Conservation (phyloP, 1,139 yeast species). For the Schizosaccharomyces versatilis region DNA sequence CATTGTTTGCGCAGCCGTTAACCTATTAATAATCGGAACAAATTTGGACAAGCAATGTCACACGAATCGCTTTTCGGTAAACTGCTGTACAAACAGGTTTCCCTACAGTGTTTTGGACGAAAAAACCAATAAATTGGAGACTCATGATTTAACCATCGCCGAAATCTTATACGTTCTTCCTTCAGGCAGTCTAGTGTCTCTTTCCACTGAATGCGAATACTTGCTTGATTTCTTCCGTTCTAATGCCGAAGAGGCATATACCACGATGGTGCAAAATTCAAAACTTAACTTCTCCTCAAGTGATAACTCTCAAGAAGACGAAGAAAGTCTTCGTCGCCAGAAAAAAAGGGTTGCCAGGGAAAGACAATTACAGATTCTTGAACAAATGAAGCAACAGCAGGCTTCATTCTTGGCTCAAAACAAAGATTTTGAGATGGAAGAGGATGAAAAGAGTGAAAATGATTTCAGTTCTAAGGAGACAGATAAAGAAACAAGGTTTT, state of each 20-base stretch:
- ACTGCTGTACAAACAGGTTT: too few relatives aligned
- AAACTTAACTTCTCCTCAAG: slow-evolving; percentile 5
- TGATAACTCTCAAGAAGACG: slow-evolving; percentile 8
- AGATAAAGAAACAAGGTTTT: not conserved
- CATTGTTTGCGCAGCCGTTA: too few relatives aligned
- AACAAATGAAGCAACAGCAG: slow-evolving; percentile 57
- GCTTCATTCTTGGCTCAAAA: slow-evolving; percentile 34
- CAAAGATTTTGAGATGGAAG: slow-evolving; percentile 16
- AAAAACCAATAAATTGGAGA: too few relatives aligned
- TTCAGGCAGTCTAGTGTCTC: too few relatives aligned
- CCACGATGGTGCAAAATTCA: slow-evolving; percentile 8
- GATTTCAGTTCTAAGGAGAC: slow-evolving; percentile 12
- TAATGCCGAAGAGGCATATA: slow-evolving; percentile 8
- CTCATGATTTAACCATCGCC: too few relatives aligned
- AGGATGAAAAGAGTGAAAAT: slow-evolving; percentile 15
- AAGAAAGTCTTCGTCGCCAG: slow-evolving; percentile 17
- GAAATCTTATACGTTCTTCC: too few relatives aligned
- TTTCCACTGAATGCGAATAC: too few relatives aligned
- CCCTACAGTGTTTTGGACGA: too few relatives aligned
- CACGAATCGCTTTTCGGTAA: too few relatives aligned
- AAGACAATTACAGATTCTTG: slow-evolving; percentile 52
- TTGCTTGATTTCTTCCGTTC: too few relatives aligned
- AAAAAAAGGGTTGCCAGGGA: slow-evolving; percentile 51
- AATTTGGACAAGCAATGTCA: too few relatives aligned
- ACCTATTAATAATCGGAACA: too few relatives aligned